Evolutionary conservation across 257 asterid genomes (phyloP).

Genomic region (Primulina eburnea): DNA sequence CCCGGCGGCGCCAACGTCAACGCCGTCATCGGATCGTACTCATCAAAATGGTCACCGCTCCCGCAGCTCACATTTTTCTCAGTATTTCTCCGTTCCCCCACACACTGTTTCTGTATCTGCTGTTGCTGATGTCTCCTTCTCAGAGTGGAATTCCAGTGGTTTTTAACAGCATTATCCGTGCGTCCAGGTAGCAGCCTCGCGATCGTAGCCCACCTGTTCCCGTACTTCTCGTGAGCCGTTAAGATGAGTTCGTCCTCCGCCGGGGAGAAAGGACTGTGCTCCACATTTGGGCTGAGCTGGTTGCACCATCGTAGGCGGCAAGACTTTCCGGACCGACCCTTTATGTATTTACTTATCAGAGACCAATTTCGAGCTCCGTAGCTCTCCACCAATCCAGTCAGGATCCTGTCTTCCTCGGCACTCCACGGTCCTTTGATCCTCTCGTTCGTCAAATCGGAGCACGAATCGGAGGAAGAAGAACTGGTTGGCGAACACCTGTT

Average conservation of each 20-base stretch:
- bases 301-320: conserved; percentile 88
- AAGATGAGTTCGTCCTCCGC: conserved; percentile 63
- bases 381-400: conserved; percentile 62
- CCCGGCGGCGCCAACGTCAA: conserved; percentile 79
- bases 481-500: conserved; percentile 49
- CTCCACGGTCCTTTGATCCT: conserved; percentile 86
- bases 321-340: conserved; percentile 78
- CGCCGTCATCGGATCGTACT: conserved; percentile 67
- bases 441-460: conserved; percentile 32
- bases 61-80: conserved; percentile 18
- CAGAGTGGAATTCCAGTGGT: conserved; percentile 78
- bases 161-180: conserved; percentile 79
- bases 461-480: conserved; percentile 50
- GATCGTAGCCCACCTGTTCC: conserved; percentile 84
- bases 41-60: conserved; percentile 24
- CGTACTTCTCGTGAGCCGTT: conserved; percentile 61
- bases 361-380: conserved; percentile 81
- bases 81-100: not conserved
- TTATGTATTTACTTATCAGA: conserved; percentile 62
- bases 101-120: not conserved
- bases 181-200: conserved; percentile 79
- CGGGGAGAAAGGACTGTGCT: conserved; percentile 78
- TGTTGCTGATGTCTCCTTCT: conserved; percentile 39
- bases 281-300: conserved; percentile 73
- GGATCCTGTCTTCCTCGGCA: conserved; percentile 78